Evolutionary conservation across 2,329 filamentous ascomycete species (phyloP), one percentile per base, ranked within the genome.

Genomic region (Fonsecaea nubica): DNA sequence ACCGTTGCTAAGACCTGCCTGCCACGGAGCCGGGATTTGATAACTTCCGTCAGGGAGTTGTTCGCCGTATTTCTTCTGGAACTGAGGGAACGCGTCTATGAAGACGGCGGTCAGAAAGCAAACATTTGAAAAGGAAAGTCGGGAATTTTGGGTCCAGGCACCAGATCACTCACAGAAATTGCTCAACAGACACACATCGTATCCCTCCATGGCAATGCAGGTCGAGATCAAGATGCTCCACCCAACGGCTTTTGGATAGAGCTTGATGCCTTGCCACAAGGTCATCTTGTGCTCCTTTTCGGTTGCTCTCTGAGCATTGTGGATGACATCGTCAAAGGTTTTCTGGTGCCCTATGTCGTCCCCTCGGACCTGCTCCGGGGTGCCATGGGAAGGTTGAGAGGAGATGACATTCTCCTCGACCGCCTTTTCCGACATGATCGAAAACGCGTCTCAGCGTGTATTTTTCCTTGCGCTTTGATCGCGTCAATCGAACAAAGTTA

Each of bases 191-290:
- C 87, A 89, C 65, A 95, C 84, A 75, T 96, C 92, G 52, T 72
- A 73, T 3, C 72, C 72, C 45, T 96, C 92, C 93, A 97, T 97
- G 74, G 87, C 88, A 74, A 96, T 95, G 76, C 91, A 93, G 0
- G 92, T 94, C n/a, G 90, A 94, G 77, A 97, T 93, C 66, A 96
- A 82, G 58, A 96, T 75, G 73, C 89, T 92, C 92, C 92, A 97
- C 25, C 82, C 85, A 64, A 96, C 89, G 25, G 93, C 93, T 81
- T 96, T 94, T 65, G 92, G 92, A 76, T 97, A 97, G 32, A 95
- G 84, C 75, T 84, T 87, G 77, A 96, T 84, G 69, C 92, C 92
- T 80, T 96, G 87, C 76, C 86, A 75, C 65, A 96, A 81, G 55
- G 85, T 90, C 90, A 92, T 92, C 13, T 81, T 84, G 72, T 87